Evolutionary conservation across 192 early-diverging fungal genomes (phyloP).

Genomic region (Phlyctochytrium arcticum): DNA sequence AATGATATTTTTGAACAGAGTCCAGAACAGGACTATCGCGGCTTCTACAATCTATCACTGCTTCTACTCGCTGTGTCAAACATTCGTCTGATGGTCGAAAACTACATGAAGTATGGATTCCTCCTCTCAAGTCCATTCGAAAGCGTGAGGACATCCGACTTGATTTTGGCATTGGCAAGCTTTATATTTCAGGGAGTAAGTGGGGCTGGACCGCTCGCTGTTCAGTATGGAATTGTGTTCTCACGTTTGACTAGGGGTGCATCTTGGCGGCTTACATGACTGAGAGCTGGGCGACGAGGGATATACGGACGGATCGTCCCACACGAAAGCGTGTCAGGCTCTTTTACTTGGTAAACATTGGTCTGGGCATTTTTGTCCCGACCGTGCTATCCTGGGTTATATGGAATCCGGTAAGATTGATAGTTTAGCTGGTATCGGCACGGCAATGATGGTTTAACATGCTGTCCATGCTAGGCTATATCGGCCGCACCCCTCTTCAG

Average conservation of each 20-base stretch:
- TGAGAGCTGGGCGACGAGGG: conserved; percentile 48
- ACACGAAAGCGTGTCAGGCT: conserved; percentile 8
- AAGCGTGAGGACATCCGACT: conserved; percentile 13
- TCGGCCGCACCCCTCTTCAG: conserved; percentile 21
- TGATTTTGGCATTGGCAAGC: conserved; percentile 18
- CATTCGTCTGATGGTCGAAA: conserved; percentile 81
- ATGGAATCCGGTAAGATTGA: conserved; percentile 28
- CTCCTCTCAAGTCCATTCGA: conserved; percentile 67
- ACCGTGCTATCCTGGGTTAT: conserved; percentile 20
- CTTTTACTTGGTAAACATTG: conserved; percentile 10
- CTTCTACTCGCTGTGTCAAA: conserved; percentile 77
- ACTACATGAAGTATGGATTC: conserved; percentile 85
- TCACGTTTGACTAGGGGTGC: conserved; percentile 22
- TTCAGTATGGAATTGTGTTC: neutral
- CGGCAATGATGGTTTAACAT: neutral
- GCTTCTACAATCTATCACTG: conserved; percentile 76
- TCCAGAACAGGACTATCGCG: conserved; percentile 80
- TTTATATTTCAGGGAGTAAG: conserved; percentile 4
- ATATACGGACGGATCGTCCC: neutral
- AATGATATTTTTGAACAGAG: conserved; percentile 19
- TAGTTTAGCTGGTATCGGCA: neutral
- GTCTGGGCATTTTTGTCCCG: conserved; percentile 4
- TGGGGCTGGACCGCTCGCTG: neutral
- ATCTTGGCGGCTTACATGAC: conserved; percentile 57
- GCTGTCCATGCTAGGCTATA: neutral